Evolutionary conservation across 148 eudicot species (phyloP), one percentile per base, ranked within the genome.

Genomic region (Camellia japonica): DNA sequence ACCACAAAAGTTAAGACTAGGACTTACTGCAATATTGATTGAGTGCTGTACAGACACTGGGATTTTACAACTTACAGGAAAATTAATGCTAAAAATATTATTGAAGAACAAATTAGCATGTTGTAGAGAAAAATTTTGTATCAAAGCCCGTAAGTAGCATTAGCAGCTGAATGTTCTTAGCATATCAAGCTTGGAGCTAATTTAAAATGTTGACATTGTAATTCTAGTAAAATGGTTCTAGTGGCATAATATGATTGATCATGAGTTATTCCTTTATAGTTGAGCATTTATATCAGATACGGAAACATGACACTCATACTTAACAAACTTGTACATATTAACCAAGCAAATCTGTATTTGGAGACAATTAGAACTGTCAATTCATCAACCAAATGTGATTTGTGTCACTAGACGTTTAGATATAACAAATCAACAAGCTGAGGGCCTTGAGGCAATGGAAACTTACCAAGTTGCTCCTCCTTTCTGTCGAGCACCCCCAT

Each of bases 391-490:
- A 55, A 55, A 11, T 55, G 52, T 12, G 11, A 55, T 55, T 55
- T 55, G 10, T 55, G 9, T 2, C 11, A 7, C 13, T 15, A 19
- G 52, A 64, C 18, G 49, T 19, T 6, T 65, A 44, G 14, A 16
- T 10, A 65, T 11, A 23, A 66, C 15, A 20, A 18, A 55, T 54
- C 23, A 18, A 64, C 10, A 0, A 54, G 14, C 43, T 70, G 4
- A 68, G n/a, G 58, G 20, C 42, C 59, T 51, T 51, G 43, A 42
- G 64, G 60, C 60, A 63, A 55, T 11, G 67, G 14, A 52, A 4
- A 80, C 47, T 79, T 90, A 95, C 98, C 98, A 92, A 76, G 91
- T 91, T 81, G 99, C 91, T 81, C 95, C 95, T 76, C 92, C 98
- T 86, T 85, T 80, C 15, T 79, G 82, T 55, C 88, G 85, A 75